A percentile compares a stretch with the other conserved stretches of the same genome.
phyloP scores from a whole-genome alignment of 208 protist species.

The Leishmania tarentolae region DNA sequence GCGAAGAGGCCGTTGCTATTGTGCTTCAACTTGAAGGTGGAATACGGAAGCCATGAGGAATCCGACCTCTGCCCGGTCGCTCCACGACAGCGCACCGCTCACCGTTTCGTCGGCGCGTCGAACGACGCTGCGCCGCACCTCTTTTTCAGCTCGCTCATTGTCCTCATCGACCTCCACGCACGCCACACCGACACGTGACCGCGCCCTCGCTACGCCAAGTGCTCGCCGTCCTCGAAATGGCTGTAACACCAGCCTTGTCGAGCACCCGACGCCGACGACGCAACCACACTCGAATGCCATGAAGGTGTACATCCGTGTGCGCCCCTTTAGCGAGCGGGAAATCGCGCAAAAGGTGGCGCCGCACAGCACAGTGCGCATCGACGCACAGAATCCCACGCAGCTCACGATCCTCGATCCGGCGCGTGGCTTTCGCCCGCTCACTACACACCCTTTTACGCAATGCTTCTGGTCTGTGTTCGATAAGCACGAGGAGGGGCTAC shows the following conservation, averaged over 20 bases:
- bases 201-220: constrained; percentile 1
- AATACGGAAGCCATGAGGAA: constrained; percentile 7
- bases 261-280: constrained; percentile 1
- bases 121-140: background rate
- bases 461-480: constrained; percentile 88
- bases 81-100: background rate
- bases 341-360: constrained; percentile 35
- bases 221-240: constrained; percentile 13
- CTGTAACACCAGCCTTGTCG: background rate
- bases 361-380: constrained; percentile 77
- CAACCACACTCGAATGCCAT: constrained; percentile 64
- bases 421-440: constrained; percentile 53
- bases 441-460: constrained; percentile 70
- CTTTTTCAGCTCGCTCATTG: background rate
- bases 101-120: constrained; percentile 15
- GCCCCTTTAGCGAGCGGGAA: constrained; percentile 86
- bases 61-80: constrained; percentile 18
- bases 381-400: constrained; percentile 65
- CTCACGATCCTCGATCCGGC: constrained; percentile 75
- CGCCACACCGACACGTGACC: constrained; percentile 20
- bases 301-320: constrained; percentile 87
- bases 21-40: background rate
- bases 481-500: constrained; percentile 15
- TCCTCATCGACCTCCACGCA: constrained; percentile 13
- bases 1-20: background rate